A percentile compares a stretch with the other conserved stretches of the same genome.
Evolutionary conservation across 2,329 filamentous ascomycete genomes (phyloP).

Genomic region (Clarireedia sp.): DNA sequence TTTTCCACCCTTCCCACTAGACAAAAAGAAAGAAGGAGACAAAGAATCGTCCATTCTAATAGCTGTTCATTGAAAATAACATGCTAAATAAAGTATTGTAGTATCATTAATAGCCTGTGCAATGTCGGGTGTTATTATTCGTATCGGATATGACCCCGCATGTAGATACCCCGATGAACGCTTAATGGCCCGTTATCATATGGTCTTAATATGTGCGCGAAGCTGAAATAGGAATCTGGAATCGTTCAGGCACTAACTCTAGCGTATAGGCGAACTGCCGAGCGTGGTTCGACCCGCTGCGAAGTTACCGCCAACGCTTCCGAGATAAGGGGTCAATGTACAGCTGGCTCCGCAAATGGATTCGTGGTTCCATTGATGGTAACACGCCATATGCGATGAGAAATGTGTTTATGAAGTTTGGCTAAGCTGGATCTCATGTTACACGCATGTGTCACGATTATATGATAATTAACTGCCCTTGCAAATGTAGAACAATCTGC

Average conservation of each 20-base stretch:
- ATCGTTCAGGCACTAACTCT: neutral
- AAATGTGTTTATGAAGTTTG: too few relatives aligned
- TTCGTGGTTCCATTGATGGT: too few relatives aligned
- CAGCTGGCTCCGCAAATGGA: too few relatives aligned
- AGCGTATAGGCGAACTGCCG: neutral
- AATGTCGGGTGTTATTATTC: neutral
- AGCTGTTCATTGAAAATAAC: neutral
- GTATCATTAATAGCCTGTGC: neutral
- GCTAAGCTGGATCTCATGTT: too few relatives aligned
- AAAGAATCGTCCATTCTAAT: neutral
- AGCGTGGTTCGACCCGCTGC: too few relatives aligned
- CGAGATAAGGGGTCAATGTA: too few relatives aligned
- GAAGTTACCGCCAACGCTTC: too few relatives aligned
- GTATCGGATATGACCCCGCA: constrained; percentile 2
- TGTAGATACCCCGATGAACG: neutral
- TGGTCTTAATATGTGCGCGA: neutral
- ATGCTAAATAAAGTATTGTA: neutral
- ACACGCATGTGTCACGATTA: too few relatives aligned
- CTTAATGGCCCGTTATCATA: neutral
- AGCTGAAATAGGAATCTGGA: neutral
- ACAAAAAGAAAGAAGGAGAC: neutral
- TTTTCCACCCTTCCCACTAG: neutral
- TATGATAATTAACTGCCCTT: too few relatives aligned
- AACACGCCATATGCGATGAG: too few relatives aligned
- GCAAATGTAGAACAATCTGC: too few relatives aligned